Percentiles rank a stretch among this genome's conserved stretches.
Conservation (phyloP, 495 filamentous ascomycete species). For the Diplogelasinospora grovesii region DNA sequence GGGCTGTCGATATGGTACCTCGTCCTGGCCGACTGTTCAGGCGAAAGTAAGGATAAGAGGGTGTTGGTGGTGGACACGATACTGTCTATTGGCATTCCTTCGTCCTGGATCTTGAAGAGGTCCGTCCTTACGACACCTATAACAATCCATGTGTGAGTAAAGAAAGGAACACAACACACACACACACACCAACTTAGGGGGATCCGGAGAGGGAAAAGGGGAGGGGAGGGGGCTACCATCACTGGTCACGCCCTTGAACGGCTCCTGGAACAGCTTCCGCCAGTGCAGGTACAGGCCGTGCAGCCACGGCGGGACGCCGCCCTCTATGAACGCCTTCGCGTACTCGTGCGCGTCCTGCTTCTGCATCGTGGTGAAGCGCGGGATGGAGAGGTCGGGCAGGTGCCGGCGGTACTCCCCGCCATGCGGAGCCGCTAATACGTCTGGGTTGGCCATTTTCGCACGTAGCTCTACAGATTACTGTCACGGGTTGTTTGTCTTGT, state of each 20-base stretch:
- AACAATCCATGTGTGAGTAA: too few species aligned
- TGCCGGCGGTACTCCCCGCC: constrained; percentile 29
- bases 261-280: constrained; percentile 57
- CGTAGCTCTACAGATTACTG: too few species aligned
- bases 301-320: constrained; percentile 59
- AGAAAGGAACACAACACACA: too few species aligned
- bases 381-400: constrained; percentile 53
- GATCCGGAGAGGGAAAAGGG: too few species aligned
- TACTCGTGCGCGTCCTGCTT: constrained; percentile 60
- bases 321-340: constrained; percentile 52
- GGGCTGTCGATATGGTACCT: constrained; percentile 59
- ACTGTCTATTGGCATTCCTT: constrained; percentile 48
- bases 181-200: too few species aligned
- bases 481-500: too few species aligned
- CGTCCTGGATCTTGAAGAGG: constrained; percentile 56
- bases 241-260: constrained; percentile 63
- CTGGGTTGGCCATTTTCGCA: constrained; percentile 12
- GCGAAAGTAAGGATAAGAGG: constrained; percentile 38
- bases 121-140: constrained; percentile 48
- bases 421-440: not conserved
- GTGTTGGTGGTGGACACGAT: constrained; percentile 46
- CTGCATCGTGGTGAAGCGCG: constrained; percentile 57
- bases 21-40: constrained; percentile 40
- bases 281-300: constrained; percentile 61
- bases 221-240: constrained; percentile 44